phyloP scores from a whole-genome alignment of 2,329 filamentous ascomycete genomes.

The Neofusicoccum cordaticola region DNA sequence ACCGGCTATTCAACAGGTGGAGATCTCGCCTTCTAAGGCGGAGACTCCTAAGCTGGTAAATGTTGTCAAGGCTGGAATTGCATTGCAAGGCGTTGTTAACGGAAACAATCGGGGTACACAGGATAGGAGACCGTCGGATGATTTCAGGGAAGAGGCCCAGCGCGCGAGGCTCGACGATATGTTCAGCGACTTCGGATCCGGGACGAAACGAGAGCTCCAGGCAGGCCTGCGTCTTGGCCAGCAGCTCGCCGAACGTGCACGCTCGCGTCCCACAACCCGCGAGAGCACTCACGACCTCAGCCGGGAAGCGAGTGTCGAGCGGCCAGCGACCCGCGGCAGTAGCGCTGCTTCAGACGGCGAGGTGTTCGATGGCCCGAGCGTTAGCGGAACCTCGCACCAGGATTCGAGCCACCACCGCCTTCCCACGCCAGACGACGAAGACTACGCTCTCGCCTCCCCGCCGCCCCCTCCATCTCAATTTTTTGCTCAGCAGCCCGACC shows the following conservation, averaged over 20 bases:
- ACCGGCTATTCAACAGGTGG: constrained; percentile 27
- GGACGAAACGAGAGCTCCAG: constrained; percentile 37
- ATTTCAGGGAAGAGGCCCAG: constrained; percentile 24
- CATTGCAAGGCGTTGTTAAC: constrained; percentile 36
- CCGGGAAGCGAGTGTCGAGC: neutral
- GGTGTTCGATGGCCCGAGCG: constrained; percentile 26
- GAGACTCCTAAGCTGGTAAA: constrained; percentile 26
- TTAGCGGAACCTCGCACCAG: constrained; percentile 17
- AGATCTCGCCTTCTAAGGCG: constrained; percentile 17
- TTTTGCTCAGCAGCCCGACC: constrained; percentile 18
- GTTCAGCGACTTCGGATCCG: constrained; percentile 40
- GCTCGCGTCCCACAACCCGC: constrained; percentile 17
- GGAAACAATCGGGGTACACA: constrained; percentile 27
- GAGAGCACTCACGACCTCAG: neutral
- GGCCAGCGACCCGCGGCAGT: neutral
- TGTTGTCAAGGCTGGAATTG: constrained; percentile 38
- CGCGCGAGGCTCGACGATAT: constrained; percentile 31
- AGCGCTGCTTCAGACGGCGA: constrained; percentile 20
- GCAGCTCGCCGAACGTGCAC: constrained; percentile 31
- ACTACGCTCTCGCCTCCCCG: neutral
- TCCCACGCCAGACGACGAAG: constrained; percentile 34
- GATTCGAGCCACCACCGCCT: constrained; percentile 22
- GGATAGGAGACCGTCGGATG: constrained; percentile 18
- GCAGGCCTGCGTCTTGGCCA: constrained; percentile 39
- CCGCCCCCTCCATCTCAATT: constrained; percentile 27